Evolutionary conservation across 306 rosid species (phyloP).

Genomic region (Ormosia emarginata): DNA sequence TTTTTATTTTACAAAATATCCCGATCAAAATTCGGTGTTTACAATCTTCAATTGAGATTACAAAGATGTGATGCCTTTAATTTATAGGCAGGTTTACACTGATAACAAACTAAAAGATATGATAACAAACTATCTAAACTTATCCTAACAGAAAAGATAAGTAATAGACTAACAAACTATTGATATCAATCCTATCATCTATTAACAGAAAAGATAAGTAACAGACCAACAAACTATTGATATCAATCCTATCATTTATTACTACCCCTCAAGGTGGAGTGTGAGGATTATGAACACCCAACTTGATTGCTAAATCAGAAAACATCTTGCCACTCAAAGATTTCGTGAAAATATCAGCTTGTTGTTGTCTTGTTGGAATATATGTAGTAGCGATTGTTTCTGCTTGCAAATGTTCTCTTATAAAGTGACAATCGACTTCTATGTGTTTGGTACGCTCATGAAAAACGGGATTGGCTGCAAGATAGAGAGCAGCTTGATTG

Average conservation of each 20-base stretch:
- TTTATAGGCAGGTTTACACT: too few relatives aligned
- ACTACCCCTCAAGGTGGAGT: not conserved
- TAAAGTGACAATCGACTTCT: not conserved
- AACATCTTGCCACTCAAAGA: not conserved
- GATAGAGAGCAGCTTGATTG: not conserved
- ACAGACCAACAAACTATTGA: too few relatives aligned
- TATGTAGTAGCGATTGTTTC: not conserved
- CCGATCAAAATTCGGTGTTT: too few relatives aligned
- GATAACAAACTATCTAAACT: too few relatives aligned
- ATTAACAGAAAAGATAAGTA: too few relatives aligned
- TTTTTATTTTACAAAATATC: too few relatives aligned
- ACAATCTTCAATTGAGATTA: too few relatives aligned
- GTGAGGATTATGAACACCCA: not conserved
- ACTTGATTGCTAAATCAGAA: not conserved
- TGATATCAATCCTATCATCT: too few relatives aligned
- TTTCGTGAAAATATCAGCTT: not conserved
- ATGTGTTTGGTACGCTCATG: not conserved
- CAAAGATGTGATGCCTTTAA: too few relatives aligned
- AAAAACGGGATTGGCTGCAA: not conserved
- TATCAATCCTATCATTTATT: not conserved
- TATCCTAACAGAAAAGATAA: too few relatives aligned
- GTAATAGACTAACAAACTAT: too few relatives aligned
- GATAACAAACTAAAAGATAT: too few relatives aligned
- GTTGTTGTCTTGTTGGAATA: not conserved
- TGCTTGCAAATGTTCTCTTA: not conserved